phyloP scores from a whole-genome alignment of 2,329 filamentous ascomycete genomes.

The Clathrospora elynae region DNA sequence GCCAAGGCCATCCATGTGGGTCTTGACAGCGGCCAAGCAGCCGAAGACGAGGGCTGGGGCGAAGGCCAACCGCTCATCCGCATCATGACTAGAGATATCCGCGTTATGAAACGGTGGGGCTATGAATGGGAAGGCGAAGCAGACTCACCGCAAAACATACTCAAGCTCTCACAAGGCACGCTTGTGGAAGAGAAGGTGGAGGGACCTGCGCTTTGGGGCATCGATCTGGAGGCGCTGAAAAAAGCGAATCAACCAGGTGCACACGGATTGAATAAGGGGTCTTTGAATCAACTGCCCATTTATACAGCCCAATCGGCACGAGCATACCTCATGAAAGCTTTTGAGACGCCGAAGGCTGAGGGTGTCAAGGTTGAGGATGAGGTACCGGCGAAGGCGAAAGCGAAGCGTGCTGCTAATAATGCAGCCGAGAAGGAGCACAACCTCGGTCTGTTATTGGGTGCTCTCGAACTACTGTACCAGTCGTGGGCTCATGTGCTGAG shows the following conservation, averaged over 20 bases:
- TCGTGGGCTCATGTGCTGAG: conserved; percentile 73
- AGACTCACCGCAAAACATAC: conserved; percentile 18
- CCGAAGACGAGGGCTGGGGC: conserved; percentile 73
- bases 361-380: conserved; percentile 16
- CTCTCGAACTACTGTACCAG: conserved; percentile 71
- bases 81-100: conserved; percentile 74
- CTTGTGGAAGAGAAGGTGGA: conserved; percentile 26
- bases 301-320: conserved; percentile 73
- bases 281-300: conserved; percentile 65
- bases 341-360: conserved; percentile 55
- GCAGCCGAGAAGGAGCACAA: conserved; percentile 71
- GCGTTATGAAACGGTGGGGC: conserved; percentile 76
- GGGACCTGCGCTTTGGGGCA: conserved; percentile 61
- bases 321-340: conserved; percentile 63
- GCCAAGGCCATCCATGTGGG: conserved; percentile 77
- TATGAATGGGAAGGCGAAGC: conserved; percentile 55
- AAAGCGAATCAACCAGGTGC: conserved; percentile 48
- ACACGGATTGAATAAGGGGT: conserved; percentile 13
- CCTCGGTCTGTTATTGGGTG: conserved; percentile 69
- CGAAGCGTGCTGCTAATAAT: conserved; percentile 58
- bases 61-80: conserved; percentile 74
- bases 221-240: conserved; percentile 62
- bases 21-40: conserved; percentile 66
- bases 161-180: conserved; percentile 21
- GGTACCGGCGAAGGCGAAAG: conserved; percentile 28